These are phyloP conservation scores for Beauveria sp. DNA, from an alignment of 2,329 filamentous ascomycete species.

Conservation along the genomic window DNA sequence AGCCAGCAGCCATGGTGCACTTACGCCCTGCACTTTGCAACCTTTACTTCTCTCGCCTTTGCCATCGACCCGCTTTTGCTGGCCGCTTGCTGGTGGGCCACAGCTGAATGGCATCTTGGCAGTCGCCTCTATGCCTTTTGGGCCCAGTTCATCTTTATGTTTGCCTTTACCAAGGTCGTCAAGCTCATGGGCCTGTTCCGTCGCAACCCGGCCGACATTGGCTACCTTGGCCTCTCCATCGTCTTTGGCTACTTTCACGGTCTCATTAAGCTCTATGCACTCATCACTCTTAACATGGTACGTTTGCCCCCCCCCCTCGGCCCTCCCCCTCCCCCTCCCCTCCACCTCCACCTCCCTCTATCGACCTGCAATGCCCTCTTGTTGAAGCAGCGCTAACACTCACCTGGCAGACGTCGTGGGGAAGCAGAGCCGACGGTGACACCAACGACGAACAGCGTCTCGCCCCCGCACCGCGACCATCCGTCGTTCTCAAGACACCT, in stretches of 20 bases:
- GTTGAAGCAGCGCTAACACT: slow-evolving; percentile 4
- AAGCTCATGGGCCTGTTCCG: slow-evolving; percentile 84
- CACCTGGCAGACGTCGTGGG: slow-evolving; percentile 74
- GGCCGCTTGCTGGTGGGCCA: slow-evolving; percentile 61
- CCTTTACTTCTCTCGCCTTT: slow-evolving; percentile 82
- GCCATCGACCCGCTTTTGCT: slow-evolving; percentile 68
- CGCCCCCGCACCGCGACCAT: slow-evolving; percentile 38
- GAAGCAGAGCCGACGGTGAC: slow-evolving; percentile 86
- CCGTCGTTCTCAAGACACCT: slow-evolving; percentile 36
- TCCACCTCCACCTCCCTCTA: neutral
- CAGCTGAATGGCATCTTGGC: slow-evolving; percentile 48
- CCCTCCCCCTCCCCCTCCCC: no score
- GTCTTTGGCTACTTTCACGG: slow-evolving; percentile 91
- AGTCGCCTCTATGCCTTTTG: slow-evolving; percentile 49
- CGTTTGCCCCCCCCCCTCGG: slow-evolving; percentile 28
- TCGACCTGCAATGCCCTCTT: neutral
- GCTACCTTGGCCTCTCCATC: slow-evolving; percentile 77
- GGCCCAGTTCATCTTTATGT: slow-evolving; percentile 65
- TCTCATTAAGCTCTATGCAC: slow-evolving; percentile 82
- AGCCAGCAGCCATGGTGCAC: slow-evolving; percentile 91
- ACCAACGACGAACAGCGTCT: slow-evolving; percentile 69
- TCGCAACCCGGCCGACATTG: slow-evolving; percentile 72
- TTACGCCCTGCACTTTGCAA: slow-evolving; percentile 88
- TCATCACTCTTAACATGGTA: slow-evolving; percentile 77
- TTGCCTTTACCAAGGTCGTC: slow-evolving; percentile 77